A percentile compares a stretch with the other conserved stretches of the same genome.
Evolutionary conservation across 208 protist species (phyloP).

Genomic region (Trypanosoma melophagium): DNA sequence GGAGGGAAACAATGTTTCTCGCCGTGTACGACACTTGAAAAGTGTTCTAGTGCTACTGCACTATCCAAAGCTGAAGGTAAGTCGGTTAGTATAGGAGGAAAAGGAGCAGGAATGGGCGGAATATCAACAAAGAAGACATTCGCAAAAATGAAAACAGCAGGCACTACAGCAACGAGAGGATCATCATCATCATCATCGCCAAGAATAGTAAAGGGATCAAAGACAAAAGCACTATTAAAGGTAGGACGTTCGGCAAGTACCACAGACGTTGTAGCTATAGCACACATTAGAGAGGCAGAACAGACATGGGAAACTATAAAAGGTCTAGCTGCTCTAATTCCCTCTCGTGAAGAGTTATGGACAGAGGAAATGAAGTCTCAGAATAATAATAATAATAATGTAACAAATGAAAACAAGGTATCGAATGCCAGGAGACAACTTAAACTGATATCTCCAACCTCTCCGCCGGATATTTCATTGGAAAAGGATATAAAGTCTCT

Average conservation of each 20-base stretch:
- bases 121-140: not conserved
- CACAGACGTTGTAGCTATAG: constrained; percentile 3
- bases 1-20: constrained; percentile 18
- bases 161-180: not conserved
- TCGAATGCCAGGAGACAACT: no score
- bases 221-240: not conserved
- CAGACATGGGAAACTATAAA: constrained; percentile 19
- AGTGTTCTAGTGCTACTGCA: not conserved
- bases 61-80: not conserved
- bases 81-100: no score
- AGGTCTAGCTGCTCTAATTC: not conserved
- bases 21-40: not conserved
- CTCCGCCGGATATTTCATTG: no score
- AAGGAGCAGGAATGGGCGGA: no score
- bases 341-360: not conserved
- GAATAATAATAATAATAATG: not conserved
- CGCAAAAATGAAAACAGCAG: not conserved
- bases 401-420: no score
- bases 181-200: not conserved
- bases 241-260: not conserved
- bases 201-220: not conserved
- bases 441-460: no score
- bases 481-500: not conserved
- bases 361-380: not conserved
- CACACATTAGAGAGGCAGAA: constrained; percentile 21